Evolutionary conservation across 768 basidiomycete genomes (phyloP), one percentile per base, ranked within the genome.

Genomic region (Boletus tylopilopsis): DNA sequence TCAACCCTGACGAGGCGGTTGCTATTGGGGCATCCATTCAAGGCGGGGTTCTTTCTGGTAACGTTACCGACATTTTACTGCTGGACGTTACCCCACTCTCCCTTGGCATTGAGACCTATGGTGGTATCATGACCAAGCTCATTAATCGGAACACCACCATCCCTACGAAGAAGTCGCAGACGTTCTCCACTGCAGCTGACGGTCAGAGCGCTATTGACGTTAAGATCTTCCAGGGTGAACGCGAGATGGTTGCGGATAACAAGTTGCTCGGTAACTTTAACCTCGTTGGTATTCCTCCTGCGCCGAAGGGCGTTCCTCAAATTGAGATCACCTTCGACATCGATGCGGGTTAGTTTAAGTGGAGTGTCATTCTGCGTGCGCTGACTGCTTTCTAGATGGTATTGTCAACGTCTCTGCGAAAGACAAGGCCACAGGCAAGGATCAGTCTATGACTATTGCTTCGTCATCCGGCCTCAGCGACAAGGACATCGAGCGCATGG

Each of bases 191-290:
- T 15, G 95, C 96, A 34, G 95, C 95, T 33, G 96, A 99, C 54
- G 95, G 96, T 45, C 96, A 99, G 73, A 95, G 90, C n/a, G 94
- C 95, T 32, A 97, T 99, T 57, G 94, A 98, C 70, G 95, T 99
- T 71, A 98, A 98, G 84, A 94, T 99, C 60, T 99, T 83, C 80
- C 96, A 99, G 74, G 96, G 96, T 64, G 96, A 99, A 77, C 94
- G 96, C 76, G 96, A 97, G 68, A 84, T 98, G 59, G 94, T 97
- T 49, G 80, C 90, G 47, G 96, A 98, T 76, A 98, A 98, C 85
- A 99, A 98, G 74, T 74, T 97, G 7, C 87, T 99, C 50, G 96
- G 96, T 54, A 95, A 97, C 78, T 99, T 99, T 87, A 96, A 97
- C 75, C 89, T 99, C 53, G 92, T 94, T 52, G 96, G 95, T 44